Conservation (phyloP, 768 basidiomycete genomes). For the Russula dissimulans region DNA sequence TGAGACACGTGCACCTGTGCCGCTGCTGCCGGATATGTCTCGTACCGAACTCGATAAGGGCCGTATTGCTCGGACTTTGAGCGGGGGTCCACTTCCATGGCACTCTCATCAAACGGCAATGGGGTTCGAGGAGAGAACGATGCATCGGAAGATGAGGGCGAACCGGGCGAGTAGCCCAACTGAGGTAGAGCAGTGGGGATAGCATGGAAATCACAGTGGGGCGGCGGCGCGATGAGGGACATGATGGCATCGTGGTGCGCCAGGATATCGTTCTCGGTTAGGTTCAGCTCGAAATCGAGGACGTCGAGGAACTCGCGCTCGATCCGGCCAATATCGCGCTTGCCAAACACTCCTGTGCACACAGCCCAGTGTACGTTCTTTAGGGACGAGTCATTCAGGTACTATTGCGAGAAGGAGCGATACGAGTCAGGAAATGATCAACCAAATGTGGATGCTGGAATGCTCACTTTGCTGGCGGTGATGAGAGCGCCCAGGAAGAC, state of each 20-base stretch:
- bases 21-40: not conserved
- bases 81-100: not conserved
- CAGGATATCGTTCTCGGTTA: constrained; percentile 54
- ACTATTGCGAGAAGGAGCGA: constrained; percentile 32
- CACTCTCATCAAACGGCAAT: not conserved
- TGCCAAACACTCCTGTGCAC: constrained; percentile 69
- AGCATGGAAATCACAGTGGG: not conserved
- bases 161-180: not conserved
- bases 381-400: constrained; percentile 78
- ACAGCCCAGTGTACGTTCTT: constrained; percentile 85
- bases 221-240: constrained; percentile 13
- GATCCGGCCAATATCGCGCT: constrained; percentile 67
- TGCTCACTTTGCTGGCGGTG: constrained; percentile 66
- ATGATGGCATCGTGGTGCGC: constrained; percentile 28
- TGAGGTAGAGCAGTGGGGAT: not conserved
- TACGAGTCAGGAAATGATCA: not conserved
- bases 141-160: constrained; percentile 10
- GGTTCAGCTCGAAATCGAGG: constrained; percentile 60
- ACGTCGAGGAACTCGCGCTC: constrained; percentile 74
- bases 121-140: constrained; percentile 17
- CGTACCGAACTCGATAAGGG: not conserved
- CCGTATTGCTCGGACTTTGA: not conserved
- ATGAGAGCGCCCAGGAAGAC: constrained; percentile 90
- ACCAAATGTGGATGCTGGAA: constrained; percentile 17
- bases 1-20: constrained; percentile 1